These are phyloP conservation scores for Amauroascus niger DNA, from an alignment of 2,329 filamentous ascomycete species.

Conservation along the genomic window DNA sequence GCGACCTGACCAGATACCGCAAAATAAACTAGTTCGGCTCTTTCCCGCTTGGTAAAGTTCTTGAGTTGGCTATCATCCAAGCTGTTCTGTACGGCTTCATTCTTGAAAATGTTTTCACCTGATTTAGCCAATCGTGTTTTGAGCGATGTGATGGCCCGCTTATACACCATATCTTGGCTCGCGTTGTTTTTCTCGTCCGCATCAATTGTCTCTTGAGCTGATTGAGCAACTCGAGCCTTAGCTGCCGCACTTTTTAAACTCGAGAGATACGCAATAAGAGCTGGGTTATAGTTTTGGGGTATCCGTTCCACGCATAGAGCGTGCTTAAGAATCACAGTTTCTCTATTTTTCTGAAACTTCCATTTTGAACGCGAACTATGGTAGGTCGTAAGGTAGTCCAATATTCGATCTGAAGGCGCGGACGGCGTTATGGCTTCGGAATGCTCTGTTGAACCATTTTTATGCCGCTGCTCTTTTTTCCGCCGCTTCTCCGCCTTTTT, in stretches of 20 bases:
- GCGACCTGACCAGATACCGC: conserved; percentile 23
- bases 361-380: conserved; percentile 59
- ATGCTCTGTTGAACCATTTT: not conserved
- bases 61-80: conserved; percentile 16
- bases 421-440: not conserved
- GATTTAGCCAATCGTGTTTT: conserved; percentile 23
- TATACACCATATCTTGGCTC: conserved; percentile 26
- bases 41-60: conserved; percentile 29
- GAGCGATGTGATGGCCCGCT: conserved; percentile 47
- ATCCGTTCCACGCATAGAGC: conserved; percentile 63
- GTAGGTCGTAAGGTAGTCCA: conserved; percentile 70
- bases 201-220: conserved; percentile 52
- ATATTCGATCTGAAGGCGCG: conserved; percentile 41
- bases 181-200: conserved; percentile 25
- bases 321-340: conserved; percentile 76
- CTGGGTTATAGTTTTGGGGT: conserved; percentile 57
- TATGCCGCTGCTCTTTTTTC: conserved; percentile 14
- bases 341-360: conserved; percentile 96
- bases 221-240: conserved; percentile 53
- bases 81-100: conserved; percentile 20
- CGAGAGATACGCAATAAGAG: conserved; percentile 66
- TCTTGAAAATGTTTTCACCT: conserved; percentile 21
- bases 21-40: conserved; percentile 33
- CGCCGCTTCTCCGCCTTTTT: conserved; percentile 18
- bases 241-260: conserved; percentile 68